A percentile compares a stretch with the other conserved stretches of the same genome.
Evolutionary conservation across 441 rosid species (phyloP).

Genomic region (Aleurites moluccanus): DNA sequence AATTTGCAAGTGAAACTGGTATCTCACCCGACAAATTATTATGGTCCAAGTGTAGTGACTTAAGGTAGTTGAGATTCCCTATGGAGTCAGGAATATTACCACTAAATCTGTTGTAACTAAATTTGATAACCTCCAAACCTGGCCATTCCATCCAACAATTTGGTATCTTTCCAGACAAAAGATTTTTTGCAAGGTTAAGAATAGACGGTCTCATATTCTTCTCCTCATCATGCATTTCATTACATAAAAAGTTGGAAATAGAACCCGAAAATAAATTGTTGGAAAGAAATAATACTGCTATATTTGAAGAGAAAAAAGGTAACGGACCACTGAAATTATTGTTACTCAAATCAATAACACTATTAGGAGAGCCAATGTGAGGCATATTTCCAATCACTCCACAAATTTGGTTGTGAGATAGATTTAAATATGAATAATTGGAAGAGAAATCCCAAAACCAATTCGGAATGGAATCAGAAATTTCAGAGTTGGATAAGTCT

Average conservation of each 20-base stretch:
- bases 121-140: neutral
- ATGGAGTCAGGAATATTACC: neutral
- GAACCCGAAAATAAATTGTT: neutral
- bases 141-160: conserved; percentile 18
- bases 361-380: no score
- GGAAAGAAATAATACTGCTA: no score
- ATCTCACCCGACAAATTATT: conserved; percentile 6
- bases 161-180: conserved; percentile 6
- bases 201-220: no score
- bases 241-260: neutral
- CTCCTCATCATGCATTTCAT: no score
- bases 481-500: neutral
- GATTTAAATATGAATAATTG: neutral
- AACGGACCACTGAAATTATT: neutral
- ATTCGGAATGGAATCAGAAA: neutral
- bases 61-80: neutral
- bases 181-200: neutral
- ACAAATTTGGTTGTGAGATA: neutral
- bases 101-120: conserved; percentile 4
- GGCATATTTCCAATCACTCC: no score
- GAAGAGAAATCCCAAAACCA: neutral
- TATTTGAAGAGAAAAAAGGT: neutral
- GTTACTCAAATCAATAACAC: neutral
- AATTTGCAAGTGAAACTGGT: conserved; percentile 7
- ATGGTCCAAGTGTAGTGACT: neutral